These are phyloP conservation scores for Furcasterigmium sp. DNA, from an alignment of 2,329 filamentous ascomycete genomes.

Conservation along the genomic window DNA sequence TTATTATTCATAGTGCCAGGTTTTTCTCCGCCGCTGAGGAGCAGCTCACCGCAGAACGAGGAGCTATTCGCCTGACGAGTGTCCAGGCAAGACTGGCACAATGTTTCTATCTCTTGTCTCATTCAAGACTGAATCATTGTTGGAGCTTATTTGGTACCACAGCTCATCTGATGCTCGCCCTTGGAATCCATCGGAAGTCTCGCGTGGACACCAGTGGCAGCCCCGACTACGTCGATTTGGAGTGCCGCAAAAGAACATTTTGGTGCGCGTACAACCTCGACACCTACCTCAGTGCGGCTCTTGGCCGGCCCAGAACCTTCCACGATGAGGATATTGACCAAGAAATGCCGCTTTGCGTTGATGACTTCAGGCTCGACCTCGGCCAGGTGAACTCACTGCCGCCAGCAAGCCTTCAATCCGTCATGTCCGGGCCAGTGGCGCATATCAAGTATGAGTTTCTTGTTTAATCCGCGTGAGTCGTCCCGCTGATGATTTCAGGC, in stretches of 20 bases:
- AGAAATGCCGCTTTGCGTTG: constrained; percentile 46
- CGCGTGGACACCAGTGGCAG: neutral
- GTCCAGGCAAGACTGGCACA: constrained; percentile 34
- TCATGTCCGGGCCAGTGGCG: constrained; percentile 26
- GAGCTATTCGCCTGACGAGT: constrained; percentile 28
- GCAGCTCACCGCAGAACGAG: constrained; percentile 30
- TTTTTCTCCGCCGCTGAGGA: constrained; percentile 28
- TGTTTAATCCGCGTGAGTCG: neutral
- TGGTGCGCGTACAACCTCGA: constrained; percentile 62
- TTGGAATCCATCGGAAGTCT: constrained; percentile 14
- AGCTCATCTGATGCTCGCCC: constrained; percentile 27
- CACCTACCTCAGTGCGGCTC: constrained; percentile 56
- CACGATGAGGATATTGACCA: constrained; percentile 63
- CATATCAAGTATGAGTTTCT: constrained; percentile 22
- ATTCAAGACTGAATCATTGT: constrained; percentile 39
- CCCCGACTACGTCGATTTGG: constrained; percentile 23
- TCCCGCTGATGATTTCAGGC: constrained; percentile 7
- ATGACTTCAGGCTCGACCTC: constrained; percentile 33
- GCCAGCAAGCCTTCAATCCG: constrained; percentile 10
- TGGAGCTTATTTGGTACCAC: constrained; percentile 39
- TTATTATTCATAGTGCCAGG: constrained; percentile 13
- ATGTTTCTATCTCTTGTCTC: constrained; percentile 35
- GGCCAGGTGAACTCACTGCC: constrained; percentile 16
- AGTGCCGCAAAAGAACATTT: constrained; percentile 42
- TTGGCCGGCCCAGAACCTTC: constrained; percentile 55